Conservation (phyloP, 331 rosid species). For the Quercus phellos region DNA sequence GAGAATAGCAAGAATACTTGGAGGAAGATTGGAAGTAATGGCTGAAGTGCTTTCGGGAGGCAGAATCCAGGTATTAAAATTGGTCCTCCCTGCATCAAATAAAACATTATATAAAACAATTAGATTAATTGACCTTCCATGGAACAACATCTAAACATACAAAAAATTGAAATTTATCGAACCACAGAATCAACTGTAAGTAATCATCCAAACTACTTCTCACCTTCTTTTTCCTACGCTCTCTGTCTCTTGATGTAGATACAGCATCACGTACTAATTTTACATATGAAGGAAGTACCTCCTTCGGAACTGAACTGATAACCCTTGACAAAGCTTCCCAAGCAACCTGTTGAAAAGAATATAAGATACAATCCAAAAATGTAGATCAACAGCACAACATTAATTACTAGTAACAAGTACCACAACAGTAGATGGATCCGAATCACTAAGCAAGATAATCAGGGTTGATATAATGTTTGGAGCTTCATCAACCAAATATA, state of each 20-base stretch:
- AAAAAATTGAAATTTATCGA: background rate
- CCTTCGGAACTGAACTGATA: conserved; percentile 77
- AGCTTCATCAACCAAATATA: conserved; percentile 91
- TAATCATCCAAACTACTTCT: conserved; percentile 10
- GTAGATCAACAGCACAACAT: conserved; percentile 17
- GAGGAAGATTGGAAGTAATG: conserved; percentile 88
- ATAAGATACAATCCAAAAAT: conserved; percentile 3
- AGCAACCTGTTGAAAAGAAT: conserved; percentile 48
- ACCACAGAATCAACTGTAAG: background rate
- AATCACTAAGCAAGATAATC: conserved; percentile 82
- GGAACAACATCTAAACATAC: background rate
- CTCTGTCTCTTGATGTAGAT: conserved; percentile 89
- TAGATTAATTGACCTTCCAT: conserved; percentile 4
- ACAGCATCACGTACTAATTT: conserved; percentile 97
- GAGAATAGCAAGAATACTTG: conserved; percentile 49
- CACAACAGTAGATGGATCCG: conserved; percentile 71
- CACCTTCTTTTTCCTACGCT: conserved; percentile 95
- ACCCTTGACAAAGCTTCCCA: conserved; percentile 96
- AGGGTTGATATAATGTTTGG: conserved; percentile 83
- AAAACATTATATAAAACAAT: conserved; percentile 8
- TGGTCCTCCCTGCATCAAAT: conserved; percentile 79
- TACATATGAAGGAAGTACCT: conserved; percentile 79
- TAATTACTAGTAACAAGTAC: conserved; percentile 40
- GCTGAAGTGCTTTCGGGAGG: conserved; percentile 96
- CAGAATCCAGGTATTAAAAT: conserved; percentile 87